These are phyloP conservation scores for Coemansia nantahalensis DNA, from an alignment of 192 early-diverging fungal species.

Conservation along the genomic window DNA sequence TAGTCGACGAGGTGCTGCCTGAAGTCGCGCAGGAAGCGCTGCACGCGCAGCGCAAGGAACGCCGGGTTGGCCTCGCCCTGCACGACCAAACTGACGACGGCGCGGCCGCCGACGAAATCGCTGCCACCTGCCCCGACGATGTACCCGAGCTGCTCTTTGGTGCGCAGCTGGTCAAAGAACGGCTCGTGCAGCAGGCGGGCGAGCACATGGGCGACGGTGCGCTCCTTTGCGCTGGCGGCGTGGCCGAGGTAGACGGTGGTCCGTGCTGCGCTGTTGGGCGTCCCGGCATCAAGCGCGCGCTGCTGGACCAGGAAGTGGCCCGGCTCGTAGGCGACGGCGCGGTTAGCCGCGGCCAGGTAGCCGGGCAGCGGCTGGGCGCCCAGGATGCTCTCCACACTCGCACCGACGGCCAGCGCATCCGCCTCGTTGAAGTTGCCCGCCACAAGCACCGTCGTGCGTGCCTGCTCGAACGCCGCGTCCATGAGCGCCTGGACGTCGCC, in stretches of 20 bases:
- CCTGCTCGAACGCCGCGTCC: conserved; percentile 60
- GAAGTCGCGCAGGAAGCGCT: conserved; percentile 68
- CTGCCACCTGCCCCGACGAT: not conserved
- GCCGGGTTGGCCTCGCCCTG: conserved; percentile 79
- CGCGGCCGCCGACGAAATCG: not conserved
- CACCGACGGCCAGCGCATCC: conserved; percentile 59
- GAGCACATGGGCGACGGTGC: conserved; percentile 60
- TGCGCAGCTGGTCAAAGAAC: conserved; percentile 85
- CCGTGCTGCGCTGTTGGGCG: conserved; percentile 78
- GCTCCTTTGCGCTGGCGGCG: conserved; percentile 53
- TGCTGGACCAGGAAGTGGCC: conserved; percentile 18
- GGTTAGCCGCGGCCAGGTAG: not conserved
- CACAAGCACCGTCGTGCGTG: conserved; percentile 73
- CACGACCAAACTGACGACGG: conserved; percentile 61
- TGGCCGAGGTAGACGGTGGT: conserved; percentile 76
- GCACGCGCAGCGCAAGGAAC: conserved; percentile 74
- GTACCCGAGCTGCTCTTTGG: conserved; percentile 81
- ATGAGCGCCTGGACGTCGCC: conserved; percentile 69
- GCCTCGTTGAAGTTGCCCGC: conserved; percentile 72
- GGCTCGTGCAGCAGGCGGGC: conserved; percentile 73
- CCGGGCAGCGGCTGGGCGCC: conserved; percentile 53
- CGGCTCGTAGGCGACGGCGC: conserved; percentile 14
- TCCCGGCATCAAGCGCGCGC: conserved; percentile 58
- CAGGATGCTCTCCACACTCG: conserved; percentile 56
- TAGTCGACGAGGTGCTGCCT: conserved; percentile 11